phyloP scores from a whole-genome alignment of 1,284 basidiomycete species.

The Boletellus sp. region DNA sequence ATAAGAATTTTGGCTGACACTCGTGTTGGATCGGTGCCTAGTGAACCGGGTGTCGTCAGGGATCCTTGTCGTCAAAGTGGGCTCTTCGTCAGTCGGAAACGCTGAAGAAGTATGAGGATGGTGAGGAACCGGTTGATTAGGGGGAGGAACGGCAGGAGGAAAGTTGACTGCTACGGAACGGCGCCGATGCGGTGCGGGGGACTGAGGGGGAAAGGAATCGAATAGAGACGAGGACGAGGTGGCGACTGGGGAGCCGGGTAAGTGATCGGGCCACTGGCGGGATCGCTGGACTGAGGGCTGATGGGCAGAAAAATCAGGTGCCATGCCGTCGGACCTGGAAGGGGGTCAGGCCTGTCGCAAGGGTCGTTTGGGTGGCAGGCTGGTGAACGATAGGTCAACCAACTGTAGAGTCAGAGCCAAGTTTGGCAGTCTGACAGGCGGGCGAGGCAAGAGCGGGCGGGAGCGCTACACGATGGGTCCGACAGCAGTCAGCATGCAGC shows the following conservation, averaged over 20 bases:
- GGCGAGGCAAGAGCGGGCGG: background rate
- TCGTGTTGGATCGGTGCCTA: constrained; percentile 28
- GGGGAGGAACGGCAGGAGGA: constrained; percentile 66
- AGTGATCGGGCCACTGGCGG: constrained; percentile 49
- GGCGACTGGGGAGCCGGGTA: constrained; percentile 22
- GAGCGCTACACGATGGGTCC: constrained; percentile 12
- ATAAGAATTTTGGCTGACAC: constrained; percentile 38
- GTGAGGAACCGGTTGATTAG: constrained; percentile 67
- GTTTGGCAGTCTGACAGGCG: constrained; percentile 14
- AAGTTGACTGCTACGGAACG: constrained; percentile 63
- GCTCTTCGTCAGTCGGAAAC: constrained; percentile 23
- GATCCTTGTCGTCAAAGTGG: constrained; percentile 7
- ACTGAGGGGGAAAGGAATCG: constrained; percentile 35
- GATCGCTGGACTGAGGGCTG: constrained; percentile 40
- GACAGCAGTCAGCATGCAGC: constrained; percentile 15
- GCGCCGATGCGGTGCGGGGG: constrained; percentile 45
- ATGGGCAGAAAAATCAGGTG: constrained; percentile 49
- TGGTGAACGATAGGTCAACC: background rate
- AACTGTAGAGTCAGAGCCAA: constrained; percentile 13
- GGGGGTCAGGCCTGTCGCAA: background rate
- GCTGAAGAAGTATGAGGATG: constrained; percentile 39
- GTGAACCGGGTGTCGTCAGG: constrained; percentile 19
- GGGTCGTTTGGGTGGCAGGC: background rate
- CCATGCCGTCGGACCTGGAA: constrained; percentile 39
- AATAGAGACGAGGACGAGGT: constrained; percentile 37